A percentile compares a stretch with the other conserved stretches of the same genome.
Conservation (phyloP, 768 basidiomycete genomes). For the Mycena sanguinolenta region DNA sequence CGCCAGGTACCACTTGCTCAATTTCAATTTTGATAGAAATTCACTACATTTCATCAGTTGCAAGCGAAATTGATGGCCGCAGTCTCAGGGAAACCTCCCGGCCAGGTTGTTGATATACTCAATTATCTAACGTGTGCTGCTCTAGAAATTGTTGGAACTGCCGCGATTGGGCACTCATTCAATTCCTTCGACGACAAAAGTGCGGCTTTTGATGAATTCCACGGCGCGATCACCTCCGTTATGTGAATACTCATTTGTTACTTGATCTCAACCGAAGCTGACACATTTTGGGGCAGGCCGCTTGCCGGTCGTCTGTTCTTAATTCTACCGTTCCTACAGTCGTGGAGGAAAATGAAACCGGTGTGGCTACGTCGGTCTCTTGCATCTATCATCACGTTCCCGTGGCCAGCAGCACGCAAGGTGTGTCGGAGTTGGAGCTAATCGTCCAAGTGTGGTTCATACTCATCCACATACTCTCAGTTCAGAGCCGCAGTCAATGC, state of each 20-base stretch:
- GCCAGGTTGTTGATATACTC: conserved; percentile 35
- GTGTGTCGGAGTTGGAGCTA: conserved; percentile 26
- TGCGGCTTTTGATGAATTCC: conserved; percentile 29
- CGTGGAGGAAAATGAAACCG: conserved; percentile 41
- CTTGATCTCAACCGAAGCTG: not conserved
- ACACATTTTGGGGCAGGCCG: conserved; percentile 30
- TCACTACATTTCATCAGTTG: not conserved
- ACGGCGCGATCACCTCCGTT: conserved; percentile 31
- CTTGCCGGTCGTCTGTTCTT: conserved; percentile 41
- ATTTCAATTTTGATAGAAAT: not conserved
- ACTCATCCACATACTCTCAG: conserved; percentile 19
- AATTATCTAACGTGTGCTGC: conserved; percentile 40
- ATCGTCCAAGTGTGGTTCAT: not conserved
- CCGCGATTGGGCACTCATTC: conserved; percentile 40
- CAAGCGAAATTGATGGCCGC: conserved; percentile 9
- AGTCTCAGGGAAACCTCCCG: conserved; percentile 15
- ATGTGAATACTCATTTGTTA: conserved; percentile 16
- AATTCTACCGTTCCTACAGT: conserved; percentile 42
- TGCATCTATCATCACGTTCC: conserved; percentile 35
- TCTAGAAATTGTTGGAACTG: conserved; percentile 42
- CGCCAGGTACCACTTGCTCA: conserved; percentile 33
- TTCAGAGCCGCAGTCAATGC: conserved; percentile 41
- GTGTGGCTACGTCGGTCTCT: conserved; percentile 41
- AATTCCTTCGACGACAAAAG: conserved; percentile 33
- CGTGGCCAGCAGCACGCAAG: conserved; percentile 39